Evolutionary conservation across 1,139 yeast species (phyloP), one percentile per base, ranked within the genome.

Genomic region (Suhomyces anneliseae): DNA sequence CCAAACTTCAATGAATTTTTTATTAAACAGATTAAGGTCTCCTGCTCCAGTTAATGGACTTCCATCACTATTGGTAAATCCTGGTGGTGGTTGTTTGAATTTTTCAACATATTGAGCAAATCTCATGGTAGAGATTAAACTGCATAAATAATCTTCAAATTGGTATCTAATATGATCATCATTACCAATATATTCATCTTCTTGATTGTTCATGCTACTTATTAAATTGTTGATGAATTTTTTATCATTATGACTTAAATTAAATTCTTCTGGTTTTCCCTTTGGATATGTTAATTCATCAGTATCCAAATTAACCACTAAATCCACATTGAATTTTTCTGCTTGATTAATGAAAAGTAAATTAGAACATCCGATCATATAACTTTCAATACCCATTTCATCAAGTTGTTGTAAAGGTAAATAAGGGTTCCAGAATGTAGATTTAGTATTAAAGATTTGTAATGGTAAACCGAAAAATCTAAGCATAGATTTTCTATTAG

Each of bases 341-440:
- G 85, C 86, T 51, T 86, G 90, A 55, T 86, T 86, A 39, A 87
- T 71, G 45, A 93, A 73, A 41, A 93, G 70, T 34, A 90, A 82
- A 65, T 93, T 93, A 8, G 98, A 90, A 42, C 96, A 86, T 0
- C 99, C 99, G 46, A 90, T 80, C 68, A 90, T 73, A 55, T 83
- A 93, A 61, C 83, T 84, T 46, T 77, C 72, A 0, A 92, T 78
- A 35, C 74, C 76, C 46, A 93, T 72, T 56, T 88, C 92, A 47
- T 86, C 87, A 47, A 93, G 71, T 61, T 92, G 98, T 64, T 92
- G 99, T 44, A 93, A 70, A 0, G 99, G 96, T 24, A 92, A 79
- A 64, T 92, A 93, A 0, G 99, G 98, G 55, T 88, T 87, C 76
- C 95, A 92, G 53, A 92, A 78, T 3, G 96, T 90, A 36, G 95